phyloP scores from a whole-genome alignment of 2,329 filamentous ascomycete genomes.

The Emmonsiellopsis sp. region DNA sequence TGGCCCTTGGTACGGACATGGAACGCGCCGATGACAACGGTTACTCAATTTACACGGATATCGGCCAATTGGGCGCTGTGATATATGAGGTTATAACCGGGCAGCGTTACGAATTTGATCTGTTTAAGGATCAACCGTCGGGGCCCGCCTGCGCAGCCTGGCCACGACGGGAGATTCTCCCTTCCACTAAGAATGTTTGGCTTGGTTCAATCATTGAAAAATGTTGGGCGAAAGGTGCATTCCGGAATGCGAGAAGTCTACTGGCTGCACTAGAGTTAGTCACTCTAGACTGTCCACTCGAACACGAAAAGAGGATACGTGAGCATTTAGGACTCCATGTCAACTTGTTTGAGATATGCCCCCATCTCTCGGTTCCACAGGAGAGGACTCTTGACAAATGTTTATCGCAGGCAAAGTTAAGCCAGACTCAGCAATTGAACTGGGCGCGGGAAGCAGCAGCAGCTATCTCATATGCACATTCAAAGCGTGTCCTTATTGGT shows the following conservation, averaged over 20 bases:
- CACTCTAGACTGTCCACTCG: slow-evolving; percentile 2
- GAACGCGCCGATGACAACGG: slow-evolving; percentile 3
- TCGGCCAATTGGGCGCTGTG: slow-evolving; percentile 9
- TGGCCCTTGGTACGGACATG: slow-evolving; percentile 9
- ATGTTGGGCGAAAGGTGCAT: not conserved
- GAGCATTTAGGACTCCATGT: slow-evolving; percentile 1
- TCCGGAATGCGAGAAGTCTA: slow-evolving; percentile 2
- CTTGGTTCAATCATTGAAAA: slow-evolving; percentile 4
- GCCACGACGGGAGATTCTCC: not conserved
- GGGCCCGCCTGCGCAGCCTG: not conserved
- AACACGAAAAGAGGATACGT: slow-evolving; percentile 10
- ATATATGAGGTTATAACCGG: slow-evolving; percentile 7
- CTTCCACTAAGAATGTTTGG: slow-evolving; percentile 2
- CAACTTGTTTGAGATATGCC: not conserved
- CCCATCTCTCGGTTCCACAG: not conserved
- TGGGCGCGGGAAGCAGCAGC: not conserved
- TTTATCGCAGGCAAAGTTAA: not conserved
- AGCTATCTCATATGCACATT: slow-evolving; percentile 1
- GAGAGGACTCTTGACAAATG: not conserved
- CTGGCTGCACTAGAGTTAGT: slow-evolving; percentile 2
- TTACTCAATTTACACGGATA: slow-evolving; percentile 10
- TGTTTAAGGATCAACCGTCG: not conserved
- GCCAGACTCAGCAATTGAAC: not conserved
- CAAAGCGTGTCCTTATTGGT: slow-evolving; percentile 1
- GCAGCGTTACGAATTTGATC: slow-evolving; percentile 3